Evolutionary conservation across 139 green algal genomes (phyloP).

Genomic region (Chlamydomonas incerta): DNA sequence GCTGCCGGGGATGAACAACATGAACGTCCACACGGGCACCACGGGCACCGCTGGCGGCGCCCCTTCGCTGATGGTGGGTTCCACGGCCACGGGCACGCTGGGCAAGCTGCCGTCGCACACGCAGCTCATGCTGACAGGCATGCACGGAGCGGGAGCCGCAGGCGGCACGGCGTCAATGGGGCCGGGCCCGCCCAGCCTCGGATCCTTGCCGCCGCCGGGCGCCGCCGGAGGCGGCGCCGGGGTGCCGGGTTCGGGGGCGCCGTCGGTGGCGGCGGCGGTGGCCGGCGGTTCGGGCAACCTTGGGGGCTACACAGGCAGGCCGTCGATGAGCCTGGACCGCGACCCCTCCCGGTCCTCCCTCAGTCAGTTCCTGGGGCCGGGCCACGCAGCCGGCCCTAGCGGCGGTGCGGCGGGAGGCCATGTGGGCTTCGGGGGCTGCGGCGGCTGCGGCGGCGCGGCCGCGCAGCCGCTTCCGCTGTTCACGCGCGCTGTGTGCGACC

Average conservation of each 20-base stretch:
- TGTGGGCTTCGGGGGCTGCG: background rate
- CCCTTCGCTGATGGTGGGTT: too few species aligned
- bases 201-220: background rate
- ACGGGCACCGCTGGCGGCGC: too few species aligned
- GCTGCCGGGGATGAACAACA: too few species aligned
- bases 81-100: too few species aligned
- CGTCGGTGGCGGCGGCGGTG: background rate
- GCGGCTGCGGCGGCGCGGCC: background rate
- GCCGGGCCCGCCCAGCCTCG: too few species aligned
- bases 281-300: background rate
- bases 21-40: too few species aligned
- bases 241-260: too few species aligned
- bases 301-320: background rate
- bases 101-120: too few species aligned
- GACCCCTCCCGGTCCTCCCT: background rate
- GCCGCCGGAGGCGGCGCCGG: background rate
- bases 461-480: constrained; percentile 12
- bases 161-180: too few species aligned
- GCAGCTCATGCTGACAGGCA: too few species aligned
- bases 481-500: background rate
- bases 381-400: background rate
- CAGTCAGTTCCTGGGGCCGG: background rate
- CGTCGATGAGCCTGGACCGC: background rate
- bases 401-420: background rate
- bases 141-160: too few species aligned